These are phyloP conservation scores for Penicillium fuscoglaucum DNA, from an alignment of 2,329 filamentous ascomycete species.

Conservation along the genomic window DNA sequence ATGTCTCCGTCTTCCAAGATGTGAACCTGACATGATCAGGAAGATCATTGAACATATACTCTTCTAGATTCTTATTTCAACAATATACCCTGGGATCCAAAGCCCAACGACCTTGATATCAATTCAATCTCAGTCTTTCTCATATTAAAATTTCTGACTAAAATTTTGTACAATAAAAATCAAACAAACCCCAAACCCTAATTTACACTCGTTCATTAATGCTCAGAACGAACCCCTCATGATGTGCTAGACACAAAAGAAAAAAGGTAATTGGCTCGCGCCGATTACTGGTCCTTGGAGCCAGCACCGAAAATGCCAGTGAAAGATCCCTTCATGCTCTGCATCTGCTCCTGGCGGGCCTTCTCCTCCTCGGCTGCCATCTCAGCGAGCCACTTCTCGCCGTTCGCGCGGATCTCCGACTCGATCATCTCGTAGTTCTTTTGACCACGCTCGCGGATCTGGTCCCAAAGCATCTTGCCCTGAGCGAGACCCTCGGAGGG, in stretches of 20 bases:
- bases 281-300: conserved; percentile 28
- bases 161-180: conserved; percentile 30
- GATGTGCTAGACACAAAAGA: conserved; percentile 25
- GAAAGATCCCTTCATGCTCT: conserved; percentile 82
- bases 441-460: conserved; percentile 87
- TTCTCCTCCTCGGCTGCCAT: conserved; percentile 87
- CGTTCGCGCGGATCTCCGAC: conserved; percentile 87
- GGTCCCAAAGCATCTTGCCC: conserved; percentile 96
- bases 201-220: conserved; percentile 38
- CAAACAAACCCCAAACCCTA: conserved; percentile 33
- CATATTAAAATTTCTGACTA: conserved; percentile 26
- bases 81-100: conserved; percentile 23
- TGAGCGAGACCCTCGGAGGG: conserved; percentile 77
- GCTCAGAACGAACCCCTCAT: conserved; percentile 31
- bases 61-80: conserved; percentile 13
- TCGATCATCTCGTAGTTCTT: conserved; percentile 87
- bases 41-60: conserved; percentile 5
- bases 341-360: conserved; percentile 85
- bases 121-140: conserved; percentile 21
- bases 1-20: conserved; percentile 46
- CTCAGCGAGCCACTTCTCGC: conserved; percentile 93
- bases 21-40: conserved; percentile 32
- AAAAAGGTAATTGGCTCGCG: conserved; percentile 14
- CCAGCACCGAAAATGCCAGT: conserved; percentile 54
- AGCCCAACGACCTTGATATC: conserved; percentile 15